A percentile compares a stretch with the other conserved stretches of the same genome.
phyloP scores from a whole-genome alignment of 140 eudicot species.

The Anethum foeniculum region DNA sequence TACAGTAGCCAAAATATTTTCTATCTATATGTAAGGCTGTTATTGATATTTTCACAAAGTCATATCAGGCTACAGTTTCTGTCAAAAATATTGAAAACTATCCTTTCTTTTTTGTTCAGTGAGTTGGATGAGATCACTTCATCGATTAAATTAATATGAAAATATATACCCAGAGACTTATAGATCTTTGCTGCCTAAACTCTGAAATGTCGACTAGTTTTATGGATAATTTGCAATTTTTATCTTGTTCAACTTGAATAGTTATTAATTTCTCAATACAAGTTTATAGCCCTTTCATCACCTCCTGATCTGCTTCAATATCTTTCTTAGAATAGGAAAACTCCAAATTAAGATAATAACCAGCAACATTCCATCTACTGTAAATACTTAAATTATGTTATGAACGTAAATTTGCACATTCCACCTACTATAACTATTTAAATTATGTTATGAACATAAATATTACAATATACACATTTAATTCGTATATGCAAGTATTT shows the following conservation, averaged over 20 bases:
- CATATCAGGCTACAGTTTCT: slow-evolving; percentile 41
- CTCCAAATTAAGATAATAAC: background rate
- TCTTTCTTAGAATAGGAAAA: background rate
- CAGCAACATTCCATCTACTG: background rate
- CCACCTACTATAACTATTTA: background rate
- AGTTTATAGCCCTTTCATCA: background rate
- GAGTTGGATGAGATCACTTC: no score
- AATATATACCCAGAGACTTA: no score
- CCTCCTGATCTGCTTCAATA: background rate
- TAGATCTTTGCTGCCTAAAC: background rate
- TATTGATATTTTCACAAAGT: slow-evolving; percentile 62
- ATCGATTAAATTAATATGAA: no score
- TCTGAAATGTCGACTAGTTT: no score
- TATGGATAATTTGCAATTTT: no score
- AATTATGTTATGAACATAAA: background rate
- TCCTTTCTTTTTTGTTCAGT: no score
- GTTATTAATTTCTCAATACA: background rate
- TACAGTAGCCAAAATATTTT: slow-evolving; percentile 23
- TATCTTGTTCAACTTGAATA: background rate
- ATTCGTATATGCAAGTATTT: background rate
- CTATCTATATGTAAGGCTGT: slow-evolving; percentile 60
- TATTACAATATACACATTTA: background rate
- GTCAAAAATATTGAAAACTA: background rate
- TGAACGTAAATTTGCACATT: background rate
- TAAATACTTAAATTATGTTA: background rate